A percentile compares a stretch with the other conserved stretches of the same genome.
Conservation (phyloP, 2,329 filamentous ascomycete genomes). For the Diaporthe caulivora region DNA sequence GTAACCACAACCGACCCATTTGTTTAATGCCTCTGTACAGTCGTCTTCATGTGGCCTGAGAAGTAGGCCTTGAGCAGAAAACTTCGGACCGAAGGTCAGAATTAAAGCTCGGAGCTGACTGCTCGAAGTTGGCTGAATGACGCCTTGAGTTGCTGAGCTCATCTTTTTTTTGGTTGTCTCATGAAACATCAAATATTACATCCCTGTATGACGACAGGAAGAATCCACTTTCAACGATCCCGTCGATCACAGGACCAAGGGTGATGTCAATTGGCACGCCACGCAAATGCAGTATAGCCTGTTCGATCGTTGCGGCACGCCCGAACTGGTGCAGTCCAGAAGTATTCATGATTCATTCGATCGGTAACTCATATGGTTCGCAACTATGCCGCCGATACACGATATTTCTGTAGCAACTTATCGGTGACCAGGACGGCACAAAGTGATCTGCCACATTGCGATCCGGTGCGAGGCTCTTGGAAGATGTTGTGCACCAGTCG, state of each 20-base stretch:
- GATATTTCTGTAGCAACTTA: background rate
- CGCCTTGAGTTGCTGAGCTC: no score
- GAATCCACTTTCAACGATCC: background rate
- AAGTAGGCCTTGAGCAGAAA: background rate
- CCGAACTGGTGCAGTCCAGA: background rate
- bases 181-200: background rate
- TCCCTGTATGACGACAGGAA: background rate
- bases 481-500: background rate
- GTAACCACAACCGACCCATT: conserved; percentile 1
- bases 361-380: background rate
- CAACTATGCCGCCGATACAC: background rate
- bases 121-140: background rate
- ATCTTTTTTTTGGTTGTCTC: background rate
- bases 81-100: no score
- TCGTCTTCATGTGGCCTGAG: background rate
- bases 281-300: background rate
- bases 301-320: background rate
- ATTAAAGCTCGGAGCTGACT: background rate
- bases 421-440: conserved; percentile 18
- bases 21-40: background rate
- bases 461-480: background rate
- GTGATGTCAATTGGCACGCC: background rate
- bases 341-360: background rate
- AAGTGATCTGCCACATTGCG: background rate
- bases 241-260: background rate